These are phyloP conservation scores for Mychonastes homosphaera DNA, from an alignment of 139 green algal species.

Conservation along the genomic window DNA sequence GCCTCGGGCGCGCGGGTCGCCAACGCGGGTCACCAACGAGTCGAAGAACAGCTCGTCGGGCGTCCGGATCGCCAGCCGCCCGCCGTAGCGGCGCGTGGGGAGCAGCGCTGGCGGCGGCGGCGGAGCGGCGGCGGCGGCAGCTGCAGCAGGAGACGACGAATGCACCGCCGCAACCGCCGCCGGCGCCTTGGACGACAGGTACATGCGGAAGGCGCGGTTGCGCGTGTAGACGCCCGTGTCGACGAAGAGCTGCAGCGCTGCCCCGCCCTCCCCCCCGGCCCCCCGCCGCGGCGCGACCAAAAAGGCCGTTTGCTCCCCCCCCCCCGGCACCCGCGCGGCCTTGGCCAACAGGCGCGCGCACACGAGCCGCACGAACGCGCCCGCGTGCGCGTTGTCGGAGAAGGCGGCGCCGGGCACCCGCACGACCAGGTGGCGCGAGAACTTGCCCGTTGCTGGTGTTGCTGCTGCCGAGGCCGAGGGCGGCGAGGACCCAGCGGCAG, in stretches of 20 bases:
- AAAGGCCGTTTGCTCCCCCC: too few species aligned
- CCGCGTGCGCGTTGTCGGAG: slow-evolving; percentile 10
- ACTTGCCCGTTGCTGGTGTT: too few species aligned
- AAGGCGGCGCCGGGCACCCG: slow-evolving; percentile 46
- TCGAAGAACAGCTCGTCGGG: background rate
- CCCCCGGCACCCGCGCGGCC: background rate
- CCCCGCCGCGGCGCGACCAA: background rate
- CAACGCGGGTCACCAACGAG: background rate
- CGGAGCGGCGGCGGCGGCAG: slow-evolving; percentile 38
- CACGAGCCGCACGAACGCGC: slow-evolving; percentile 9
- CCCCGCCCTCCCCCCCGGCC: background rate
- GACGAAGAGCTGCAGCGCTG: slow-evolving; percentile 27
- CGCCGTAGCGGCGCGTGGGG: slow-evolving; percentile 25
- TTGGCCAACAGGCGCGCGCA: slow-evolving; percentile 1
- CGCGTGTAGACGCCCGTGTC: slow-evolving; percentile 63
- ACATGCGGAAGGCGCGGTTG: slow-evolving; percentile 61
- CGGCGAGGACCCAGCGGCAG: too few species aligned
- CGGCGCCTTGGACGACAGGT: slow-evolving; percentile 40
- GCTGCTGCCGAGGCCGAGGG: too few species aligned
- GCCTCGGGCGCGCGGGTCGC: too few species aligned
- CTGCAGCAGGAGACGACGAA: background rate
- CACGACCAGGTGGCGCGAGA: slow-evolving; percentile 60
- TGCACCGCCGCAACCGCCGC: background rate
- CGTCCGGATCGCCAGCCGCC: background rate
- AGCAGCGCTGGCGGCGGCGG: too few species aligned